A percentile compares a stretch with the other conserved stretches of the same genome.
Evolutionary conservation across 2,329 filamentous ascomycete genomes (phyloP).

Genomic region (Aspergillus melleus): DNA sequence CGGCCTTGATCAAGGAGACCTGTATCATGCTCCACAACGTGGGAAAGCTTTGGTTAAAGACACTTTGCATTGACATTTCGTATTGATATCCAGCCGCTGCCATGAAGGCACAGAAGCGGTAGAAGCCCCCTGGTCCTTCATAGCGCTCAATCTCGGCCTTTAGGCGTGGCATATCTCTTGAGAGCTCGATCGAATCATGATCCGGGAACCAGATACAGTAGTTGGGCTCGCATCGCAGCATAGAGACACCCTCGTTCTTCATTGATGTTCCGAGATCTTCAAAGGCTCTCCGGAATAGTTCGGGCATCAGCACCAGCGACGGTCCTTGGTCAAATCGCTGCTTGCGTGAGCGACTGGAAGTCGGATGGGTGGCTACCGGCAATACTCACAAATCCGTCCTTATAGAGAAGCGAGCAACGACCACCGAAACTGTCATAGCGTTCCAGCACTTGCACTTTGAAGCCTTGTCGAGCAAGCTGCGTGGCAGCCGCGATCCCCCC

Average conservation of each 20-base stretch:
- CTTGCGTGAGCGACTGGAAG: background rate
- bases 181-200: slow-evolving; percentile 57
- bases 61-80: slow-evolving; percentile 65
- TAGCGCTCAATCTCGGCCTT: slow-evolving; percentile 70
- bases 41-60: slow-evolving; percentile 68
- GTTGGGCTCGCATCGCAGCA: slow-evolving; percentile 73
- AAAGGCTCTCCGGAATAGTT: slow-evolving; percentile 69
- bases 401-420: slow-evolving; percentile 65
- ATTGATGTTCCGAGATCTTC: slow-evolving; percentile 67
- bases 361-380: slow-evolving; percentile 6
- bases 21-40: slow-evolving; percentile 58
- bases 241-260: slow-evolving; percentile 63
- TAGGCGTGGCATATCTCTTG: slow-evolving; percentile 69
- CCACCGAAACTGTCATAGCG: slow-evolving; percentile 74
- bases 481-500: slow-evolving; percentile 72
- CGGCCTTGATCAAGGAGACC: slow-evolving; percentile 58
- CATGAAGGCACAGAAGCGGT: slow-evolving; percentile 67
- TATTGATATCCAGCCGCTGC: slow-evolving; percentile 69
- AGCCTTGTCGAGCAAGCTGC: slow-evolving; percentile 68
- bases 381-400: slow-evolving; percentile 55
- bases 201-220: slow-evolving; percentile 75
- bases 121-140: slow-evolving; percentile 70
- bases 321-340: slow-evolving; percentile 74
- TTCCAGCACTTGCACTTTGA: slow-evolving; percentile 73
- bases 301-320: slow-evolving; percentile 69